Percentiles rank a stretch among this genome's conserved stretches.
Evolutionary conservation across 257 asterid genomes (phyloP).

Genomic region (Solanum ossicruentum): DNA sequence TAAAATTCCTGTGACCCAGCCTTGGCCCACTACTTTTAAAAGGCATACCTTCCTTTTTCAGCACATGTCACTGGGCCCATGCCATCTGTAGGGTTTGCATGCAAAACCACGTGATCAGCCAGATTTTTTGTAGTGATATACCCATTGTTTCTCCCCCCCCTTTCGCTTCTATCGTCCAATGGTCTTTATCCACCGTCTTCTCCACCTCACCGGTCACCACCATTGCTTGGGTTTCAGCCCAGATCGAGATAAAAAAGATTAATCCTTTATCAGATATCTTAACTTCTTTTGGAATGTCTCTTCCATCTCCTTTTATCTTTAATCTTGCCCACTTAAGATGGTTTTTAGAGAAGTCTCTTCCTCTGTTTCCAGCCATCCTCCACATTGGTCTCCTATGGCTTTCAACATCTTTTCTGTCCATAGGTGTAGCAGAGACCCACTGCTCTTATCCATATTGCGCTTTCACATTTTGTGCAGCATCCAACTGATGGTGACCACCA

Average conservation of each 20-base stretch:
- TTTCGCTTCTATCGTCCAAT: too few relatives aligned
- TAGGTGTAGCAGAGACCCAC: background rate
- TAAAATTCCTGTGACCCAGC: too few relatives aligned
- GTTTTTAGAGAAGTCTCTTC: too few relatives aligned
- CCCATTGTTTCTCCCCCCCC: too few relatives aligned
- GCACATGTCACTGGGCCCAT: too few relatives aligned
- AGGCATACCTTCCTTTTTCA: too few relatives aligned
- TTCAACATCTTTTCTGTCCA: background rate
- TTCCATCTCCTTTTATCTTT: background rate
- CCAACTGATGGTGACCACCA: background rate
- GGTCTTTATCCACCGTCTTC: background rate
- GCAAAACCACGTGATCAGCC: too few relatives aligned
- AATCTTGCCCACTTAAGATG: background rate
- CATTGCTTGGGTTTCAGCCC: background rate
- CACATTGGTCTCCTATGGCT: background rate
- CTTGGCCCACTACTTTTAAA: too few relatives aligned
- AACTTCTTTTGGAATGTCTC: background rate
- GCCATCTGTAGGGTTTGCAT: too few relatives aligned
- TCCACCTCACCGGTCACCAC: background rate
- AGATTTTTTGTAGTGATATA: too few relatives aligned
- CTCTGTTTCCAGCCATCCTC: background rate
- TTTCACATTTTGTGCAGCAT: background rate
- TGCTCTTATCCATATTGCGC: too few relatives aligned
- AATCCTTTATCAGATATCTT: background rate
- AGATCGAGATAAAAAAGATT: too few relatives aligned